Percentiles rank a stretch among this genome's conserved stretches.
phyloP scores from a whole-genome alignment of 1,139 yeast species.

The Torulaspora globosa region DNA sequence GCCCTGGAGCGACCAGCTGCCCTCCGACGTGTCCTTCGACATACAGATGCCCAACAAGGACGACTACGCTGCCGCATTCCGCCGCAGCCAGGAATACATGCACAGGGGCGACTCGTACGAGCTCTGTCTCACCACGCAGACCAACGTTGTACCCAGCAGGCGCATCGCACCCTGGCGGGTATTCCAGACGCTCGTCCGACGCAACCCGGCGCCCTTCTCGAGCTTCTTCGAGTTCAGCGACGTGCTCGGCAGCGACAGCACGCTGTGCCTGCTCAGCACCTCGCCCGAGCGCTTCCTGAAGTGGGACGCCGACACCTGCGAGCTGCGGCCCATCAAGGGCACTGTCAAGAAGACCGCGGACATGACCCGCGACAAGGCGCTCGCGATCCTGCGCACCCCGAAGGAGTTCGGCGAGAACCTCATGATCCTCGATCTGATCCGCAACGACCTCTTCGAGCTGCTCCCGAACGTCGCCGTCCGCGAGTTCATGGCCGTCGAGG shows the following conservation, averaged over 20 bases:
- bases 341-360: slow-evolving; percentile 68
- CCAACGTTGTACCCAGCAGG: slow-evolving; percentile 51
- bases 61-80: slow-evolving; percentile 54
- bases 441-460: slow-evolving; percentile 81
- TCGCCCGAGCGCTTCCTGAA: slow-evolving; percentile 91
- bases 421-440: slow-evolving; percentile 93
- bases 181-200: slow-evolving; percentile 63
- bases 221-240: slow-evolving; percentile 75
- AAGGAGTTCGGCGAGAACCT: slow-evolving; percentile 94
- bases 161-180: slow-evolving; percentile 66
- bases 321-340: slow-evolving; percentile 92
- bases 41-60: slow-evolving; percentile 51
- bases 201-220: slow-evolving; percentile 92
- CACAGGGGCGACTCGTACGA: slow-evolving; percentile 91
- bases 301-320: slow-evolving; percentile 64
- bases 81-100: slow-evolving; percentile 62
- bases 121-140: slow-evolving; percentile 80
- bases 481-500: slow-evolving; percentile 87
- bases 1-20: slow-evolving; percentile 24
- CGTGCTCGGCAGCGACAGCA: slow-evolving; percentile 26
- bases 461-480: slow-evolving; percentile 65
- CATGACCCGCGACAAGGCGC: slow-evolving; percentile 56
- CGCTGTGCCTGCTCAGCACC: slow-evolving; percentile 64
- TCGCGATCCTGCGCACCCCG: slow-evolving; percentile 66
- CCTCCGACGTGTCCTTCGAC: slow-evolving; percentile 23